phyloP scores from a whole-genome alignment of 2,329 filamentous ascomycete genomes.

The Hirsutella minnesotensis region DNA sequence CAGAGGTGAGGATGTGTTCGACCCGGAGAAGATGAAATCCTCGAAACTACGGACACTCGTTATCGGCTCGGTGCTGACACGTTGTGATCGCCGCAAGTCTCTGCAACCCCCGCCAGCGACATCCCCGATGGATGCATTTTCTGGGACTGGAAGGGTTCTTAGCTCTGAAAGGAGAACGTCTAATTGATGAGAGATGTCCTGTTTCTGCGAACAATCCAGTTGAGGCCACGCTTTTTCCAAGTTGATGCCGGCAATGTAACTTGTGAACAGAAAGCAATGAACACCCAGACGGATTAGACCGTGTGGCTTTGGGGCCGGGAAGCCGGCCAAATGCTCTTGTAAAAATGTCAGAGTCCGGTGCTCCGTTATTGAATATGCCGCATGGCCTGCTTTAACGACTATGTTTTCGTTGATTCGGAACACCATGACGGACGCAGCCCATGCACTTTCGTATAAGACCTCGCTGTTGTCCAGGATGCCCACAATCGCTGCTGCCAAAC shows the following conservation, averaged over 20 bases:
- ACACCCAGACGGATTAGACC: constrained; percentile 6
- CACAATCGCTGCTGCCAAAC: constrained; percentile 4
- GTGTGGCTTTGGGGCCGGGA: constrained; percentile 5
- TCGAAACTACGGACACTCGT: constrained; percentile 1
- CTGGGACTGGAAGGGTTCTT: constrained; percentile 5
- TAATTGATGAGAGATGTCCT: constrained; percentile 5
- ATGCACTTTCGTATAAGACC: constrained; percentile 6
- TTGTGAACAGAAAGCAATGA: constrained; percentile 5
- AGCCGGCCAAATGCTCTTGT: constrained; percentile 4
- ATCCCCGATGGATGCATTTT: constrained; percentile 2
- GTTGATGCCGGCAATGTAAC: constrained; percentile 5
- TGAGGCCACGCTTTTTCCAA: constrained; percentile 6
- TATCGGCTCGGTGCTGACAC: constrained; percentile 1
- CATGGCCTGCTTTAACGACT: constrained; percentile 5
- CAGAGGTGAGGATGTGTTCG: constrained; percentile 3
- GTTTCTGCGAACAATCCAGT: constrained; percentile 6
- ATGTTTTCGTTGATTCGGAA: constrained; percentile 4
- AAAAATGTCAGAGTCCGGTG: constrained; percentile 5
- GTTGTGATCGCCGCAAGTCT: constrained; percentile 3
- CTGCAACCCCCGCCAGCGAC: constrained; percentile 4
- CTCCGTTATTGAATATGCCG: constrained; percentile 3
- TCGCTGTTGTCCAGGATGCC: constrained; percentile 4
- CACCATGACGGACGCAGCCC: constrained; percentile 5
- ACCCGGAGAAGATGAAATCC: constrained; percentile 6
- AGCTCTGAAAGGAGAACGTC: constrained; percentile 4